These are phyloP conservation scores for Claviceps quebecensis DNA, from an alignment of 2,329 filamentous ascomycete species.

Conservation along the genomic window DNA sequence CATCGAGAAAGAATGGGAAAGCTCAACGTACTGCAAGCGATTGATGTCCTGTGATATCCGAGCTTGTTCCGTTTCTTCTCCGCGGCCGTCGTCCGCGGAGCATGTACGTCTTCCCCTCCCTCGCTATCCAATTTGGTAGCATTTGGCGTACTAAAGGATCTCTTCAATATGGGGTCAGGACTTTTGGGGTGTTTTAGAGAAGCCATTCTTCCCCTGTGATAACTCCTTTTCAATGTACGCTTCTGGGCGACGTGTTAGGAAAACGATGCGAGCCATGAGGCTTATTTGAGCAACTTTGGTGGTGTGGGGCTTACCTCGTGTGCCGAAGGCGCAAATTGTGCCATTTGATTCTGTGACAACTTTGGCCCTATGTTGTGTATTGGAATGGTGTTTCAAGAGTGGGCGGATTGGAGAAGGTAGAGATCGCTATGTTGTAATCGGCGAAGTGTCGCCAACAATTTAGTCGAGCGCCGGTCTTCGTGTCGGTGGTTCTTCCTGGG, in stretches of 20 bases:
- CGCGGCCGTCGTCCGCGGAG: conserved; percentile 20
- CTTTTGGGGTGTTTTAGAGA: conserved; percentile 17
- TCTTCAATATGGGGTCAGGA: conserved; percentile 26
- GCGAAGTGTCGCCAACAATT: not conserved
- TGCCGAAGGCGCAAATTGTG: conserved; percentile 1
- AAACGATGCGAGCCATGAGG: not conserved
- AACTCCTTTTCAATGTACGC: not conserved
- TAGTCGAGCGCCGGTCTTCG: not conserved
- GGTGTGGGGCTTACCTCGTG: conserved; percentile 2
- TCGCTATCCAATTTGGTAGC: conserved; percentile 27
- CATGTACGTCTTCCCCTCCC: conserved; percentile 14
- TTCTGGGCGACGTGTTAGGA: conserved; percentile 1
- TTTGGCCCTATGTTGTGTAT: not conserved
- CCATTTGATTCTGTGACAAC: not conserved
- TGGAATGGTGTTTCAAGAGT: not conserved
- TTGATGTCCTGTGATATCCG: conserved; percentile 87
- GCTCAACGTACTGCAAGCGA: conserved; percentile 73
- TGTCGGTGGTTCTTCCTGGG: not conserved
- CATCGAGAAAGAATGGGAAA: not conserved
- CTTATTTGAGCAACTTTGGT: not conserved
- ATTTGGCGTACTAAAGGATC: conserved; percentile 36
- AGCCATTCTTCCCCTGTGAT: conserved; percentile 1
- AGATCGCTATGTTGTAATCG: not conserved
- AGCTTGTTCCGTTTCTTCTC: conserved; percentile 70
- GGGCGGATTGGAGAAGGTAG: too few relatives aligned